These are phyloP conservation scores for Colletotrichum acutatum DNA, from an alignment of 2,329 filamentous ascomycete species.

Conservation along the genomic window DNA sequence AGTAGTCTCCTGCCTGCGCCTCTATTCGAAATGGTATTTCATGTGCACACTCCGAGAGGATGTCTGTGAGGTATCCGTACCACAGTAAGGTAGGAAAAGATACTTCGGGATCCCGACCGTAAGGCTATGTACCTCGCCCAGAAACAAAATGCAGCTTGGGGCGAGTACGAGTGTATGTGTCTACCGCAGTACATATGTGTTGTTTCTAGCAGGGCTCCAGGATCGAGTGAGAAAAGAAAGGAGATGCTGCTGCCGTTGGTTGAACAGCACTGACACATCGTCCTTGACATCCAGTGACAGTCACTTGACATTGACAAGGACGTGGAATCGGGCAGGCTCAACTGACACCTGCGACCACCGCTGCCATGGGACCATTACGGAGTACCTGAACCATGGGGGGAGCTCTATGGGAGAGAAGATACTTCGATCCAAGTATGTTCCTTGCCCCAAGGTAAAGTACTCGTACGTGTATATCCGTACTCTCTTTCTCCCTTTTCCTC, in stretches of 20 bases:
- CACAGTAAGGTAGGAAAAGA: neutral
- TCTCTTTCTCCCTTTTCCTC: neutral
- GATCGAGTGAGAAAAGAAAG: neutral
- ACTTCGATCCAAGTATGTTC: neutral
- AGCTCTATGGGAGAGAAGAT: neutral
- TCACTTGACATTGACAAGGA: neutral
- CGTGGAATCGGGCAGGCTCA: neutral
- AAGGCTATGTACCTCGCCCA: neutral
- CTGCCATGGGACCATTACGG: constrained; percentile 10
- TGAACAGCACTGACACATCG: neutral
- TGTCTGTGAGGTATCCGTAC: too few species aligned
- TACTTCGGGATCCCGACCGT: neutral
- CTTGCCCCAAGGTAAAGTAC: neutral
- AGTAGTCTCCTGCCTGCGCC: neutral
- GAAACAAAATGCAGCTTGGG: too few species aligned
- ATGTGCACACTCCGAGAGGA: too few species aligned
- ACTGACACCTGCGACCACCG: constrained; percentile 15
- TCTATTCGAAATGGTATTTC: too few species aligned
- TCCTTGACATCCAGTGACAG: neutral
- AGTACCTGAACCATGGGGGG: too few species aligned
- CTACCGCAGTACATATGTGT: neutral
- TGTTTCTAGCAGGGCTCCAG: neutral
- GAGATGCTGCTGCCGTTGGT: neutral
- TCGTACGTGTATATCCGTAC: neutral
- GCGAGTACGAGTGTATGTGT: too few species aligned